Evolutionary conservation across 345 rosid genomes (phyloP).

Genomic region (Eucalyptus virginea): DNA sequence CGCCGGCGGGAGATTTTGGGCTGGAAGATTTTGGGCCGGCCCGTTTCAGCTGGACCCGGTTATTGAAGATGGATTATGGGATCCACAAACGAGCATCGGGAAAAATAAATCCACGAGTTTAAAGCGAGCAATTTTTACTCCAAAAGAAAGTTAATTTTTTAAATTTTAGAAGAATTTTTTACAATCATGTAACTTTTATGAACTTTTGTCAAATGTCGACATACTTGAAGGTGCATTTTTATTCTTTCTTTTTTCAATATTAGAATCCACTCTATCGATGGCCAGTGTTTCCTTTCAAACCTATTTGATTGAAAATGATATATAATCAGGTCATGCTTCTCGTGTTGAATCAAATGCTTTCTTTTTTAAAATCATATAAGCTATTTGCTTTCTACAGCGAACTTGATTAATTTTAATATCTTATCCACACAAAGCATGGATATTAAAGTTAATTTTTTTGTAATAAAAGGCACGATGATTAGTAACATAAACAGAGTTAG

Average conservation of each 20-base stretch:
- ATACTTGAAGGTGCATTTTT: not conserved
- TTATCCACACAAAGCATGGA: not conserved
- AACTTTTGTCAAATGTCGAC: not conserved
- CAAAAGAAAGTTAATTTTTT: too few relatives aligned
- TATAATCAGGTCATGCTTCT: not conserved
- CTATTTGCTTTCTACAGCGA: not conserved
- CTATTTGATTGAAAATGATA: not conserved
- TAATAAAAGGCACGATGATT: not conserved
- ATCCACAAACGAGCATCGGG: not conserved
- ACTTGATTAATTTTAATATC: not conserved
- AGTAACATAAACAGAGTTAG: not conserved
- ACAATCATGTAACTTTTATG: not conserved
- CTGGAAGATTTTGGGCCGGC: not conserved
- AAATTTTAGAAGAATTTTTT: not conserved
- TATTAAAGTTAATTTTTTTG: not conserved
- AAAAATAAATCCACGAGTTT: not conserved
- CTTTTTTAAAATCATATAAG: too few relatives aligned
- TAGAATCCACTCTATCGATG: not conserved
- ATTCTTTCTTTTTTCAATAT: not conserved
- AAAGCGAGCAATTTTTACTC: not conserved
- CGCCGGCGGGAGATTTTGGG: not conserved
- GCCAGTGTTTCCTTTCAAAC: not conserved
- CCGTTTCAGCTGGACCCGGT: not conserved
- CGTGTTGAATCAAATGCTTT: too few relatives aligned
- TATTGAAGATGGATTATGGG: not conserved